These are phyloP conservation scores for Helichrysum umbraculigerum DNA, from an alignment of 129 eudicot genomes.

Conservation along the genomic window DNA sequence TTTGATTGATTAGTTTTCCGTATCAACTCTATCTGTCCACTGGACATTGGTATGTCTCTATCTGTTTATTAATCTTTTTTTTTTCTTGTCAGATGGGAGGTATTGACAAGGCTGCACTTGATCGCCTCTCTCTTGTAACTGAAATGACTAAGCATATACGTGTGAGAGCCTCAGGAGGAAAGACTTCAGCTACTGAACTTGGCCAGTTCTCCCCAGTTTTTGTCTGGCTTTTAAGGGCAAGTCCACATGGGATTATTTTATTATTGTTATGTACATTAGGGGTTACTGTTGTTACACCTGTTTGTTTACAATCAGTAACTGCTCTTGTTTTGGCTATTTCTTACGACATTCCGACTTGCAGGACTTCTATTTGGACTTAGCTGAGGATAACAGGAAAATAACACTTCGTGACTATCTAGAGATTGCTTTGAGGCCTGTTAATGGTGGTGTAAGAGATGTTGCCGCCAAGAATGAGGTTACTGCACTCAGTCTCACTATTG, in stretches of 20 bases:
- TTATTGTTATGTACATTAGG: background rate
- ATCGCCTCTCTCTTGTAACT: conserved; percentile 97
- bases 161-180: conserved; percentile 93
- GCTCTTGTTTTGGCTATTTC: conserved; percentile 3
- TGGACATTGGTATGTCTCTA: background rate
- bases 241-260: conserved; percentile 9
- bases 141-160: conserved; percentile 99
- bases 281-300: background rate
- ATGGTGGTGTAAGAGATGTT: conserved; percentile 78
- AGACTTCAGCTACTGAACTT: conserved; percentile 82
- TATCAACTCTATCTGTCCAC: background rate
- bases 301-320: conserved; percentile 21
- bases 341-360: conserved; percentile 31
- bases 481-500: background rate
- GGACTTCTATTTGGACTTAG: conserved; percentile 93
- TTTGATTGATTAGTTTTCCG: conserved; percentile 1
- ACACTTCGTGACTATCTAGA: conserved; percentile 98
- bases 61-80: conserved; percentile 4
- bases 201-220: conserved; percentile 99
- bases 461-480: conserved; percentile 92
- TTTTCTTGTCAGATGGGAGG: conserved; percentile 92
- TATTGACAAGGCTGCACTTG: conserved; percentile 98
- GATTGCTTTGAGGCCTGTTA: conserved; percentile 78
- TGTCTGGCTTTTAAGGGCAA: conserved; percentile 98
- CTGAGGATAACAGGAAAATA: conserved; percentile 83